phyloP scores from a whole-genome alignment of 179 eudicot genomes.

The Carnegiea gigantea region DNA sequence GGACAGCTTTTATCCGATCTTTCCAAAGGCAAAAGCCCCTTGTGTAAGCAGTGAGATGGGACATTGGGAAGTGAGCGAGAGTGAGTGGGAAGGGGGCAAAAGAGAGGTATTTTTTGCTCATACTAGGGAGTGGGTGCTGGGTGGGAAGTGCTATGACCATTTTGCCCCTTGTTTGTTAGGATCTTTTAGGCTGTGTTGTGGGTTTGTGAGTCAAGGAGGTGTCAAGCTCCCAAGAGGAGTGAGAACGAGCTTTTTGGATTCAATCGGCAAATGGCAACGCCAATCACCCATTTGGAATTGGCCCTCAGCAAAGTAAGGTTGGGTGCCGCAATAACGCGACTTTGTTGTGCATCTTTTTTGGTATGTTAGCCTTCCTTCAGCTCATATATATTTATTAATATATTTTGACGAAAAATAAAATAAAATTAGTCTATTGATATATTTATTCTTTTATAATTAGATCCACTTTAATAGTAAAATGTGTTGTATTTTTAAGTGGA shows the following conservation, averaged over 20 bases:
- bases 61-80: slow-evolving; percentile 28
- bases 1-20: slow-evolving; percentile 37
- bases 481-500: no score
- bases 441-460: no score
- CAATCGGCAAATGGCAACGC: background rate
- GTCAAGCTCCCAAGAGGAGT: background rate
- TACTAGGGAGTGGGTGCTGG: background rate
- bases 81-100: slow-evolving; percentile 20
- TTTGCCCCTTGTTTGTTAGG: slow-evolving; percentile 12
- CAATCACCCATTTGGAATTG: background rate
- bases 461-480: no score
- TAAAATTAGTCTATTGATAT: no score
- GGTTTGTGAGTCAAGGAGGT: background rate
- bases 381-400: no score
- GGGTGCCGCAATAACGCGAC: background rate
- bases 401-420: no score
- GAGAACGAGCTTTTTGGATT: slow-evolving; percentile 3
- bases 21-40: slow-evolving; percentile 12
- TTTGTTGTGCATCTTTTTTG: no score
- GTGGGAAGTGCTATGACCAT: background rate
- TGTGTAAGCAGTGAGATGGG: slow-evolving; percentile 12
- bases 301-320: background rate
- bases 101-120: slow-evolving; percentile 23
- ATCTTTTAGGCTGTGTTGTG: background rate
- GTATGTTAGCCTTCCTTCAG: no score